Base-by-base conservation (phyloP, 176 grass and related monocot genomes). In the Hsuehochloa calcarea region DNA sequence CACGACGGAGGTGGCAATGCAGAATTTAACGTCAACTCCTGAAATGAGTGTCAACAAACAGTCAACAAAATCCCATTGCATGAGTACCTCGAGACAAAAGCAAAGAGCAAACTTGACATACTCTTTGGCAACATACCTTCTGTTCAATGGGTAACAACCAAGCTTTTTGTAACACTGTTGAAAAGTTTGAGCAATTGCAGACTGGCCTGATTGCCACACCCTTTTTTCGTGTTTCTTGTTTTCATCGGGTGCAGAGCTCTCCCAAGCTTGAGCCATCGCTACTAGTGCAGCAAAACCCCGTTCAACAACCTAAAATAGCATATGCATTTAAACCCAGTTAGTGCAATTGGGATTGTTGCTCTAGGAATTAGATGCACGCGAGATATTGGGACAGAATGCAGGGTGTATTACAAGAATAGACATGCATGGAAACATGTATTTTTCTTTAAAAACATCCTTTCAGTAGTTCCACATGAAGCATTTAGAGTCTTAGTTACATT, bases 261-360 rank as follows among this genome's bases (percentile, higher is more conserved):
- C 90, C 95, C 92, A 97, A 70, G 88, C 83, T 88, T 97, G 92
- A 64, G 78, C 86, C 81, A 97, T 89, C 0, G 63, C 79, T 67
- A 88, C 90, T 69, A 97, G 84, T 73, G 90, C 78, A 78, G 86
- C 84, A 85, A 97, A 87, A 78, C 95, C 95, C 43, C 84, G 74
- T 88, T 97, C 92, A 40, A 91, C 90, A 44, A 88, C 90, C 95
- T 94, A 80, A 70, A 89, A 81, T 68, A 54, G 8, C 12, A 82
- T 2, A 71, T 17, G 38, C 14, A 70, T 77, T 50, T 65, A 82
- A 70, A 25, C 17, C 35, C 44, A 59, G 40, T 47, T 64, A 62
- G 41, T 22, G 34, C 22, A 5, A 40, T 70, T 62, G 9, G 22
- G 20, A 70, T 38, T 44, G 72, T 37, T 61, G 27, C 61, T 69